Evolutionary conservation across 2,329 filamentous ascomycete genomes (phyloP), one percentile per base, ranked within the genome.

Genomic region (Ambrosiella xylebori): DNA sequence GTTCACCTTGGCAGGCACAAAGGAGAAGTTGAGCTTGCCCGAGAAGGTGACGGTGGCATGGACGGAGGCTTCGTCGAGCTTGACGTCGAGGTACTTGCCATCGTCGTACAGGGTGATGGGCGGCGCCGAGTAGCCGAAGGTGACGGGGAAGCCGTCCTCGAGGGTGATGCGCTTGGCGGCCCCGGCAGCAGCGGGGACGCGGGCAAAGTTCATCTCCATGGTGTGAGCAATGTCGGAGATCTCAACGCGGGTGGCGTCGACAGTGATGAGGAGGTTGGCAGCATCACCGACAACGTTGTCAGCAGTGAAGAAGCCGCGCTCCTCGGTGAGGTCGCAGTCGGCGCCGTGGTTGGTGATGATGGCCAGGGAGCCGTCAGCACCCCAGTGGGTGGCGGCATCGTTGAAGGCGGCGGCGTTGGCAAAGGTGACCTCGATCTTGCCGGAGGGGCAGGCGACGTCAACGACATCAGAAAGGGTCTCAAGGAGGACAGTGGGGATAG

Each of bases 301-400:
- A 38, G 62, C 64, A 35, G 68, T 58, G 62, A 72, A 72, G 62
- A 71, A 69, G 11, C 70, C 68, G 40, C 71, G 67, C 63, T 73
- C 69, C 27, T 68, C 64, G 58, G 68, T 65, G 13, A 63, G 62
- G 57, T 73, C 69, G 60, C 71, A 73, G 60, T 70, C 66, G 37
- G 70, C 71, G 15, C 69, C 57, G 62, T 73, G 68, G 63, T 71
- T 73, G 13, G 71, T 74, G 61, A 74, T 66, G 54, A 74, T 61
- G 41, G 72, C 64, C 41, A 74, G 62, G n/a, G 57, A 56, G 39
- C 61, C 57, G 1, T 61, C 57, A 1, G 19, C 38, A 36, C 47
- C 51, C 64, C 64, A 65, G 52, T 60, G 47, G 17, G 56, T 37
- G 9, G 64, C 53, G 39, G 63, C 62, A 53, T 64, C 49, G 13